A percentile compares a stretch with the other conserved stretches of the same genome.
These are phyloP conservation scores for Buxus sempervirens DNA, from an alignment of 164 flowering plant species.

Conservation along the genomic window DNA sequence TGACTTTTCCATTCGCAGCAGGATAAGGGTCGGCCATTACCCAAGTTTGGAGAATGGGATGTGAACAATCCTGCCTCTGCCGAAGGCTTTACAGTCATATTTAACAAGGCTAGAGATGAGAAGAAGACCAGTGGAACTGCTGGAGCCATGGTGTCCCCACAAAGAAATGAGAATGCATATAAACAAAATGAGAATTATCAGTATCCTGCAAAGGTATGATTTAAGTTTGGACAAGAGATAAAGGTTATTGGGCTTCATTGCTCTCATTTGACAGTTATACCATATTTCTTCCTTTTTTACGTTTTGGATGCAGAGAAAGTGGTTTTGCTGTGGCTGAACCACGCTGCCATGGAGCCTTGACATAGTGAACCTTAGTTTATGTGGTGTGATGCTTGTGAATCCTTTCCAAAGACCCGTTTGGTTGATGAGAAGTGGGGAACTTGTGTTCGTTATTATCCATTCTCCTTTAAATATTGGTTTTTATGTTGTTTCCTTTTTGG, in stretches of 20 bases:
- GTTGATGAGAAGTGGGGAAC: background rate
- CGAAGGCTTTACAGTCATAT: slow-evolving; percentile 70
- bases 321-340: slow-evolving; percentile 47
- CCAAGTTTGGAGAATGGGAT: slow-evolving; percentile 85
- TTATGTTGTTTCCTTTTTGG: background rate
- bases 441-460: background rate
- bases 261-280: background rate
- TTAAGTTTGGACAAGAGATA: background rate
- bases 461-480: background rate
- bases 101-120: slow-evolving; percentile 74
- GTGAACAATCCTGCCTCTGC: slow-evolving; percentile 78
- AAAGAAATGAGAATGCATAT: slow-evolving; percentile 18
- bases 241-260: background rate
- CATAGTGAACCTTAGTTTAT: background rate
- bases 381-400: background rate
- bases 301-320: slow-evolving; percentile 38
- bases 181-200: slow-evolving; percentile 16
- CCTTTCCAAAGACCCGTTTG: background rate
- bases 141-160: slow-evolving; percentile 20
- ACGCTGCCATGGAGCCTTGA: background rate
- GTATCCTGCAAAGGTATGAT: slow-evolving; percentile 22
- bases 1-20: slow-evolving; percentile 23
- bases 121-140: slow-evolving; percentile 48
- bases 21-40: slow-evolving; percentile 54
- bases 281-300: background rate